Percentiles rank a stretch among this genome's conserved stretches.
phyloP scores from a whole-genome alignment of 1,139 yeast genomes.

The Saccharomyces pastorianus region DNA sequence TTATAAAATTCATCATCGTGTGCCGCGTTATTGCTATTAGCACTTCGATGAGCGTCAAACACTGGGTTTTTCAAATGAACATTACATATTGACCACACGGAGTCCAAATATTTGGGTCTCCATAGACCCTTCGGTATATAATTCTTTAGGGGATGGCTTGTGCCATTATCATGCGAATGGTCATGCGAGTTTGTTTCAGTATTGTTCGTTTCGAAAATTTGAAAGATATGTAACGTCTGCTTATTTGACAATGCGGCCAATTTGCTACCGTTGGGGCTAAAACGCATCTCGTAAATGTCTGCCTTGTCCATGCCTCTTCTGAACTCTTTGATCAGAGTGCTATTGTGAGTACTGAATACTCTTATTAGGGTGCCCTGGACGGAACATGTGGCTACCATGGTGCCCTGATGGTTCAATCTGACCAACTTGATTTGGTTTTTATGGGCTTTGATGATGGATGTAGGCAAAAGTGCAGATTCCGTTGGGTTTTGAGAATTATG shows the following conservation, averaged over 20 bases:
- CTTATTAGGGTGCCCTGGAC: conserved; percentile 81
- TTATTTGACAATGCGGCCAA: conserved; percentile 86
- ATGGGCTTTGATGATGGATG: conserved; percentile 66
- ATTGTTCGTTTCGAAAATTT: conserved; percentile 31
- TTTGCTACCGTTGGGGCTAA: conserved; percentile 65
- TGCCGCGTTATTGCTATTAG: conserved; percentile 6
- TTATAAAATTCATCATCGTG: conserved; percentile 15
- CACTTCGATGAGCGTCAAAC: conserved; percentile 11
- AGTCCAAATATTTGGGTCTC: conserved; percentile 66
- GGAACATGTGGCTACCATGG: conserved; percentile 80
- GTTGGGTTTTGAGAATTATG: conserved; percentile 44
- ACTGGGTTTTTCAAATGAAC: conserved; percentile 45
- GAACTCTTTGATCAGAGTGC: conserved; percentile 71
- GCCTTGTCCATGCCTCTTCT: conserved; percentile 87
- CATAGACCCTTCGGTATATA: conserved; percentile 46
- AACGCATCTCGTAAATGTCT: conserved; percentile 69
- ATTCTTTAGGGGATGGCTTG: conserved; percentile 50
- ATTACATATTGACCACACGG: conserved; percentile 86
- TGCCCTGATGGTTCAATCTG: conserved; percentile 63
- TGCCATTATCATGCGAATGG: neutral
- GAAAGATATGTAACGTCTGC: conserved; percentile 78
- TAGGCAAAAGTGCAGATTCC: conserved; percentile 20
- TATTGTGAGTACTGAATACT: conserved; percentile 64
- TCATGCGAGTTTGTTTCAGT: conserved; percentile 2
- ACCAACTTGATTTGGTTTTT: conserved; percentile 60